phyloP scores from a whole-genome alignment of 495 filamentous ascomycete species.

The Articulospora tetracladia region DNA sequence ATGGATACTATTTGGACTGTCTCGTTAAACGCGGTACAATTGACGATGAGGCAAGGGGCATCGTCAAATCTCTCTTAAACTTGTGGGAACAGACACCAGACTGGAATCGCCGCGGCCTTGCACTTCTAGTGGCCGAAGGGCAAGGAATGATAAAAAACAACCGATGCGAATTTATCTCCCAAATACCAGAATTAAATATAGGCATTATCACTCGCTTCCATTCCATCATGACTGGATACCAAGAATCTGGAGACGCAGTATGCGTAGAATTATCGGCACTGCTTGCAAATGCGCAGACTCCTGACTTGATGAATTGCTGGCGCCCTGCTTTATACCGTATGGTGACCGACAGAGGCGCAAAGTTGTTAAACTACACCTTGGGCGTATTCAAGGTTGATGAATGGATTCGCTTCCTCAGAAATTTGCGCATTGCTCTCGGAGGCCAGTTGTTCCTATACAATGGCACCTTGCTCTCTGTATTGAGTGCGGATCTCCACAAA shows the following conservation, averaged over 20 bases:
- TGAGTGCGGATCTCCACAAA: background rate
- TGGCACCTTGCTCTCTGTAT: background rate
- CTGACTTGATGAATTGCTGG: conserved; percentile 1
- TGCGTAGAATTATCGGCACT: conserved; percentile 1
- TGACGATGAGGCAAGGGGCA: background rate
- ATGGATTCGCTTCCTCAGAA: conserved; percentile 3
- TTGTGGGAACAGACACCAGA: conserved; percentile 1
- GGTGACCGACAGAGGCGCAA: background rate
- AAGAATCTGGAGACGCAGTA: background rate
- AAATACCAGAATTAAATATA: background rate
- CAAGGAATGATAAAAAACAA: background rate
- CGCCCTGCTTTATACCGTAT: conserved; percentile 2
- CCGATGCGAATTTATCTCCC: background rate
- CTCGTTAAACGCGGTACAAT: conserved; percentile 2
- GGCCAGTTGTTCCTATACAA: background rate
- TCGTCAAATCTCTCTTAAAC: background rate
- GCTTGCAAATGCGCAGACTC: background rate
- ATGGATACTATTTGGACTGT: background rate
- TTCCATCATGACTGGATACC: background rate
- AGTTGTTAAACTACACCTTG: conserved; percentile 3
- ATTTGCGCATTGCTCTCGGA: conserved; percentile 1
- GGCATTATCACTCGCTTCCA: background rate
- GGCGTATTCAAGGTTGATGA: background rate
- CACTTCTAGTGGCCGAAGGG: background rate
- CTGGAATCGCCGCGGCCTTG: background rate